A percentile compares a stretch with the other conserved stretches of the same genome.
Evolutionary conservation across 768 basidiomycete genomes (phyloP).

Genomic region (Podaxis pistillaris): DNA sequence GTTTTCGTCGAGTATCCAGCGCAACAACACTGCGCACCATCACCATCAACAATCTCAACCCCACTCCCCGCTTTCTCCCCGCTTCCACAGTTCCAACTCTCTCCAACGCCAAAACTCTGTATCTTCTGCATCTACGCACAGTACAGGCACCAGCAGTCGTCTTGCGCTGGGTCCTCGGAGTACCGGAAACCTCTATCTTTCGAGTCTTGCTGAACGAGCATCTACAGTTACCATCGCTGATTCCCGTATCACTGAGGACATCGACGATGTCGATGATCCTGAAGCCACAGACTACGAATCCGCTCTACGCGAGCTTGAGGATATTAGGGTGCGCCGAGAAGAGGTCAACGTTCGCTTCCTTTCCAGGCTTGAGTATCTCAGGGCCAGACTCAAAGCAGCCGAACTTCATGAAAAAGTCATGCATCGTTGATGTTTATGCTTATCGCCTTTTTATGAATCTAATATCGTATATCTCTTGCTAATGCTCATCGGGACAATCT

Average conservation of each 20-base stretch:
- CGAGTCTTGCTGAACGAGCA: conserved; percentile 21
- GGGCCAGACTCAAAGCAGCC: conserved; percentile 73
- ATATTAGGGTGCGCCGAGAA: conserved; percentile 61
- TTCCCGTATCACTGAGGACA: conserved; percentile 14
- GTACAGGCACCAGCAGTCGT: conserved; percentile 17
- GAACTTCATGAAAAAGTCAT: conserved; percentile 57
- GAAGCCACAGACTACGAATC: conserved; percentile 23
- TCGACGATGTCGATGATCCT: conserved; percentile 32
- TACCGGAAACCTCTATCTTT: conserved; percentile 41
- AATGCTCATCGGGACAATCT: neutral
- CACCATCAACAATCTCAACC: conserved; percentile 11
- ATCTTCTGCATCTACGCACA: conserved; percentile 56
- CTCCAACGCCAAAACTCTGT: conserved; percentile 45
- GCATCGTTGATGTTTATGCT: conserved; percentile 27
- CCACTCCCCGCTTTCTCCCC: conserved; percentile 28
- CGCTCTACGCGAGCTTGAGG: conserved; percentile 39
- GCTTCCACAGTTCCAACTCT: conserved; percentile 25
- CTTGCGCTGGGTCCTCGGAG: conserved; percentile 34
- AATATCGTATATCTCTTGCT: conserved; percentile 1
- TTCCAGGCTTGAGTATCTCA: conserved; percentile 69
- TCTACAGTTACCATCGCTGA: conserved; percentile 18
- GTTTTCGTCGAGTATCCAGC: conserved; percentile 20
- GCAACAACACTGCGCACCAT: too few species aligned
- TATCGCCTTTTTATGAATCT: neutral
- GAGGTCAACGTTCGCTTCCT: conserved; percentile 71